Conservation (phyloP, 306 rosid species). For the Spatholobus suberectus region DNA sequence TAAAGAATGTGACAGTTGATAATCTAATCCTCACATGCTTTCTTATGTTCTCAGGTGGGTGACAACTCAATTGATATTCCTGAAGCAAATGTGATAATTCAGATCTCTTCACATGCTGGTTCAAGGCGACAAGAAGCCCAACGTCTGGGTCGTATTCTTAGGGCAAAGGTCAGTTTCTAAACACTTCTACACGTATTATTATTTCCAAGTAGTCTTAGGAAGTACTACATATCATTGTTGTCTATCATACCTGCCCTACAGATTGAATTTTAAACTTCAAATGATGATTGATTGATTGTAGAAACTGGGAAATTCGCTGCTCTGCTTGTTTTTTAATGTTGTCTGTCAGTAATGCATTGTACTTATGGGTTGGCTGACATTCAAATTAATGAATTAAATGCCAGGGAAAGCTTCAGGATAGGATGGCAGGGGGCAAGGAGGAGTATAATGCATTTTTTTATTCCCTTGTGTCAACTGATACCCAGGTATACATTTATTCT, state of each 20-base stretch:
- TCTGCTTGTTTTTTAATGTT: slow-evolving; percentile 27
- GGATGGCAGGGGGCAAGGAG: slow-evolving; percentile 99
- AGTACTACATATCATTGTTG: slow-evolving; percentile 21
- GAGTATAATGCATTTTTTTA: slow-evolving; percentile 97
- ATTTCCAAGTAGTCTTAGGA: slow-evolving; percentile 2
- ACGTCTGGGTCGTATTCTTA: slow-evolving; percentile 98
- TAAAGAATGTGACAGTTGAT: slow-evolving; percentile 27
- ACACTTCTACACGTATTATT: neutral
- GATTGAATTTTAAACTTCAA: slow-evolving; percentile 25
- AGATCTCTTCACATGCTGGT: slow-evolving; percentile 98
- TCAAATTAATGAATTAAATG: slow-evolving; percentile 41
- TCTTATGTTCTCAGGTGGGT: slow-evolving; percentile 75
- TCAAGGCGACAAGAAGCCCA: slow-evolving; percentile 99
- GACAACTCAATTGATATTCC: slow-evolving; percentile 98
- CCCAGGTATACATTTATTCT: slow-evolving; percentile 67
- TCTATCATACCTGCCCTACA: neutral
- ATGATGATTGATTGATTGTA: slow-evolving; percentile 33
- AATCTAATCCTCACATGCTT: slow-evolving; percentile 25
- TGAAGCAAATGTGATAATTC: slow-evolving; percentile 97
- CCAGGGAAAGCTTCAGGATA: slow-evolving; percentile 94
- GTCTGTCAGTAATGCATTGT: slow-evolving; percentile 27
- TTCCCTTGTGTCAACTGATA: slow-evolving; percentile 97
- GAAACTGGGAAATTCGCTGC: slow-evolving; percentile 24
- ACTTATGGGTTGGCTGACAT: slow-evolving; percentile 24
- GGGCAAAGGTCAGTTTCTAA: slow-evolving; percentile 84